Percentiles rank a stretch among this genome's conserved stretches.
Evolutionary conservation across 345 rosid species (phyloP).

Genomic region (Eutrema heterophyllum): DNA sequence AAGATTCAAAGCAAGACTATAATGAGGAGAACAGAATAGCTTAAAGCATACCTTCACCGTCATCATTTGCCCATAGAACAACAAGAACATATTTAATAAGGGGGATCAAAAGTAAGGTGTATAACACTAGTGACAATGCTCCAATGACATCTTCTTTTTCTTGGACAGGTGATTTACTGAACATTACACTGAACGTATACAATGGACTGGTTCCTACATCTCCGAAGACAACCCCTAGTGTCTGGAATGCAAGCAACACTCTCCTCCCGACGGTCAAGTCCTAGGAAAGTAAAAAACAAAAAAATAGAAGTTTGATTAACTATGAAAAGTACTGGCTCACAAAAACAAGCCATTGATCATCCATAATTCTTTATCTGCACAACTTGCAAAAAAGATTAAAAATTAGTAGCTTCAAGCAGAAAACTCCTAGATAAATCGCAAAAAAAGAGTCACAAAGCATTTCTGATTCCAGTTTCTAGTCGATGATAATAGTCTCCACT

Average conservation of each 20-base stretch:
- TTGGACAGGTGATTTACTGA: conserved; percentile 75
- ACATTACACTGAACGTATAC: conserved; percentile 93
- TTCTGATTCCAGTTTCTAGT: not conserved
- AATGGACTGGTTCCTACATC: conserved; percentile 99
- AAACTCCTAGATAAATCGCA: not conserved
- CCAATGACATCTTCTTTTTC: conserved; percentile 88
- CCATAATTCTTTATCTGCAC: not conserved
- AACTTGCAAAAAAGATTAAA: not conserved
- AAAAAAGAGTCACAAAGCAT: not conserved
- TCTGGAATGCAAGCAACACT: conserved; percentile 81
- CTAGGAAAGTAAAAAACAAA: conserved; percentile 39
- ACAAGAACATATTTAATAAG: conserved; percentile 88
- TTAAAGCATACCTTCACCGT: conserved; percentile 80
- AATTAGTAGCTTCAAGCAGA: not conserved
- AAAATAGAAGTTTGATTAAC: conserved; percentile 1
- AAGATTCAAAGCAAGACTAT: not conserved
- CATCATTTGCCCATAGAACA: conserved; percentile 98
- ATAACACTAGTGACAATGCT: conserved; percentile 85
- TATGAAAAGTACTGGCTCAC: not conserved
- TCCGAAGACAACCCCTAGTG: conserved; percentile 95
- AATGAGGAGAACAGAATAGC: not conserved
- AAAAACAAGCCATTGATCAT: not conserved
- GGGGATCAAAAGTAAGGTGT: conserved; percentile 86
- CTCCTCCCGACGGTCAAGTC: conserved; percentile 71
- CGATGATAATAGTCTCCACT: not conserved